Base-by-base conservation (phyloP, 805 yeast genomes). In the Lipomyces starkeyi region DNA sequence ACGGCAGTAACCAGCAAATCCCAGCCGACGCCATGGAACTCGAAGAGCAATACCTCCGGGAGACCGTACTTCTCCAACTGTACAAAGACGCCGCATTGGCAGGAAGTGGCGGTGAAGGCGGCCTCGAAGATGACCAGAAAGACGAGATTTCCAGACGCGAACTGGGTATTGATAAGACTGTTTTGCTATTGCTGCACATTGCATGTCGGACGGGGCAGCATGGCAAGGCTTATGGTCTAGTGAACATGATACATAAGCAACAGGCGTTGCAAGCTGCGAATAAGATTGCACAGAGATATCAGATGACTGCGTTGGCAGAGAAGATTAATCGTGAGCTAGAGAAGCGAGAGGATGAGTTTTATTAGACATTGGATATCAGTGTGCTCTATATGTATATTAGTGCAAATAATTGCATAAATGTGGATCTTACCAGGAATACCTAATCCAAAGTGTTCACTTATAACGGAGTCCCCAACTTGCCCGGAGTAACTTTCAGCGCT, bases 211-310 rank as follows among this genome's bases (percentile, higher is more conserved):
- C 29, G 20, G 68, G 68, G 8, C 85, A 88, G 64, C 77, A 84
- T 54, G 84, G 84, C 63, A 89, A 88, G 77, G 95, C 97, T 0
- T 81, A 87, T 69, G 87, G 89, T 43, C 77, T 95, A 35, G 93
- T 87, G 7, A 84, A 83, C 68, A 86, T 90, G 74, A 81, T 94
- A 73, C 86, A 87, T 73, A 89, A 87, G 72, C 94, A 90, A 69
- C 87, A 89, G 72, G 96, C 97, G 2, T 80, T 93, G 70, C 84
- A 83, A 64, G 97, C 97, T 0, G 97, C 98, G 0, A 81, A 86
- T 14, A 90, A 90, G 78, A 91, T 94, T 64, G 92, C 97, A 0
- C 91, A 91, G 74, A 84, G 97, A 68, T 83, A 87, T 64, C 88
- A 86, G 40, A 77, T 87, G 75, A 79, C 81, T 17, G 75, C 79